Conservation (phyloP, 306 rosid genomes). For the Oxytropis ochrocephala region DNA sequence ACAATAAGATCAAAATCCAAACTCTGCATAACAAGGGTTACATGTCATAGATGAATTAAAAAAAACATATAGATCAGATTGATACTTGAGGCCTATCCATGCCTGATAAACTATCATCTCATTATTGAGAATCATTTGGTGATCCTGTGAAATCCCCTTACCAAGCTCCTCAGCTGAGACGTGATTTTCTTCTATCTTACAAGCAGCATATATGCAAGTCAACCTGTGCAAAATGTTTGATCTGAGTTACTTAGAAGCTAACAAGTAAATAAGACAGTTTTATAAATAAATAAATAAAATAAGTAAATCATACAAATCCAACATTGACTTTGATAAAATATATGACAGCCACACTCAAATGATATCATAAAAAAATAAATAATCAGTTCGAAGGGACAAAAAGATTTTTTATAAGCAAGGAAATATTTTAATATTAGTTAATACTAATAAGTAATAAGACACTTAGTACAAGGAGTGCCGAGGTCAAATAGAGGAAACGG, state of each 20-base stretch:
- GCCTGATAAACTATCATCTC: constrained; percentile 99
- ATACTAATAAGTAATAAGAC: no score
- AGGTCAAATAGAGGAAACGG: background rate
- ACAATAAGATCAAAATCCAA: constrained; percentile 93
- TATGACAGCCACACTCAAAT: background rate
- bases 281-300: background rate
- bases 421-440: no score
- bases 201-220: constrained; percentile 94
- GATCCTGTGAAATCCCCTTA: constrained; percentile 98
- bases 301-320: background rate
- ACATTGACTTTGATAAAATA: background rate
- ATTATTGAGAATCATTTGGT: constrained; percentile 96
- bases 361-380: background rate
- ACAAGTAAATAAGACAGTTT: background rate
- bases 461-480: no score
- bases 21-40: constrained; percentile 51
- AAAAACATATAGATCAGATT: background rate
- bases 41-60: background rate
- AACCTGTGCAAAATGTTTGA: constrained; percentile 48
- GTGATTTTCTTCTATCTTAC: constrained; percentile 98
- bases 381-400: background rate
- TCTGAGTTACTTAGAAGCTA: background rate
- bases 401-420: background rate
- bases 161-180: constrained; percentile 99
- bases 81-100: constrained; percentile 54